Evolutionary conservation across 2,329 filamentous ascomycete species (phyloP), one percentile per base, ranked within the genome.

Genomic region (Apiospora marii): DNA sequence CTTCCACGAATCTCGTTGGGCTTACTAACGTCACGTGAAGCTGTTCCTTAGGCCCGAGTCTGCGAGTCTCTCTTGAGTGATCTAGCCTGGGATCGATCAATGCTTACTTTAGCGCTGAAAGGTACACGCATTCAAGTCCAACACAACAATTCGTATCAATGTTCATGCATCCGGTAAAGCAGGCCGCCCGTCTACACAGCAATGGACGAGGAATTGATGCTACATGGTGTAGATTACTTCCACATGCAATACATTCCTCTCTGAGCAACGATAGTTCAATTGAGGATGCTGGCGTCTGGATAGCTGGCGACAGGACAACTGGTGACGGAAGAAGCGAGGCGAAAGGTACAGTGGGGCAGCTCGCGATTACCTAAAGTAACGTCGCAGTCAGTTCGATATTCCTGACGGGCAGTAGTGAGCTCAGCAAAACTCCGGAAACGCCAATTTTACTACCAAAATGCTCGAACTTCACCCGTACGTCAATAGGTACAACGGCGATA

Each of bases 331-430:
- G 6, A 16, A n/a, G 6, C 22, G 46, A n/a, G 46, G 46, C 46
- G 7, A 49, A 22, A 22, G 46, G 46, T n/a, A 49, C 37, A 41
- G 46, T 49, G 22, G 46, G n/a, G 53, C 27, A 61, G 53, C 16
- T 61, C 53, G 10, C 53, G 53, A 61, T 61, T 37, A 61, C 22
- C 27, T 58, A 49, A n/a, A 49, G 46, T 19, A 58, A 58, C 51
- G 51, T 58, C 51, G 13, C 8, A 34, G 27, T 58, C 51, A 49
- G 46, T 49, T 58, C 51, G 12, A 30, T 58, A 6, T 27, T 58
- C 51, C 51, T 34, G 51, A 58, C 27, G n/a, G n/a, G n/a, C n/a
- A n/a, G n/a, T n/a, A n/a, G n/a, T n/a, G n/a, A n/a, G n/a, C 30
- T 30, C n/a, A 7, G 30, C 19, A 30, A 30, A 30, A 30, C 27